Evolutionary conservation across 176 grass and related monocot species (phyloP), one percentile per base, ranked within the genome.

Genomic region (Leersia perrieri): DNA sequence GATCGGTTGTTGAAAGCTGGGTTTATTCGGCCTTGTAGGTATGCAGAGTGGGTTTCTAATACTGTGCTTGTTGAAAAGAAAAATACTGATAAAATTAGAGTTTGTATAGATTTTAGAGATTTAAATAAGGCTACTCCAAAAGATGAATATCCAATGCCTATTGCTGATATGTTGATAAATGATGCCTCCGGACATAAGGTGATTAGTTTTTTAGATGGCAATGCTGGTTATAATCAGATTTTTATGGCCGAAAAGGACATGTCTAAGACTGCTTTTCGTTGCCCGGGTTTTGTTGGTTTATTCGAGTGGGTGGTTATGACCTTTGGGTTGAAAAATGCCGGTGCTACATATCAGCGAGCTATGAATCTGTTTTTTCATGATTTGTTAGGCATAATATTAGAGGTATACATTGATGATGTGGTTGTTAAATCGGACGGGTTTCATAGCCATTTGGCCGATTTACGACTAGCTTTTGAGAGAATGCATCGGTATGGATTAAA

Each of bases 71-170:
- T n/a, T n/a, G n/a, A n/a, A n/a, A n/a, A n/a, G n/a, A n/a, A n/a
- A n/a, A n/a, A n/a, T n/a, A n/a, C n/a, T n/a, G n/a, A n/a, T n/a
- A n/a, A n/a, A n/a, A n/a, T n/a, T n/a, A n/a, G n/a, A n/a, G n/a
- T n/a, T n/a, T n/a, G n/a, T n/a, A n/a, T n/a, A n/a, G n/a, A n/a
- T n/a, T n/a, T n/a, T n/a, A n/a, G n/a, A n/a, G n/a, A n/a, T n/a
- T n/a, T 35, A 35, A 35, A 35, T 35, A 35, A 35, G 5, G 4
- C 34, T 5, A 35, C 34, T 35, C 34, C 34, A 32, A 74, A 74
- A 55, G 71, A 76, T 63, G 74, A 76, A 20, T 76, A 76, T 42
- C 74, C 74, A 5, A 76, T 76, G 57, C 57, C 55, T 26, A 76
- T 63, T 10, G 55, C 74, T 1, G 74, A 63, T 3, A 63, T 39